phyloP scores from a whole-genome alignment of 768 basidiomycete species.

The Naganishia kalamii region DNA sequence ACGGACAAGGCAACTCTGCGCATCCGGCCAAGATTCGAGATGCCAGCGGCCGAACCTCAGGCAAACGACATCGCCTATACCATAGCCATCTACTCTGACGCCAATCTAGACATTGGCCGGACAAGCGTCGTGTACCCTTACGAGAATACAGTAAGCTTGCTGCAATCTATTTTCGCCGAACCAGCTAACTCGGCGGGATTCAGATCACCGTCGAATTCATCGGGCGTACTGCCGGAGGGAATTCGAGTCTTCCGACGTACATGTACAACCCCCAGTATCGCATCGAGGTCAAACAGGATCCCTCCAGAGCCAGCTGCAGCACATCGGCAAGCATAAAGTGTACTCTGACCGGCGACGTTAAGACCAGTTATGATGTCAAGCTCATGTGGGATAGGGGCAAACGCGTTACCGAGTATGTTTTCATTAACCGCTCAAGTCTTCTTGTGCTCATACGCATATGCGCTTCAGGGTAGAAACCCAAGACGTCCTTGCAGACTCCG shows the following conservation, averaged over 20 bases:
- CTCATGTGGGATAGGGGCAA: constrained; percentile 69
- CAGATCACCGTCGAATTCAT: constrained; percentile 63
- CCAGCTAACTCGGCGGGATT: background rate
- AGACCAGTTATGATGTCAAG: constrained; percentile 59
- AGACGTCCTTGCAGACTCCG: constrained; percentile 66
- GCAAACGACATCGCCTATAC: background rate
- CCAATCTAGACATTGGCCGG: constrained; percentile 28
- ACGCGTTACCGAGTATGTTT: constrained; percentile 65
- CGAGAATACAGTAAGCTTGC: background rate
- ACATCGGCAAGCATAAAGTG: background rate
- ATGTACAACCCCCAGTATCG: constrained; percentile 87
- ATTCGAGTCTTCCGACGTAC: constrained; percentile 68
- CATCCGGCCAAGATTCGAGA: background rate
- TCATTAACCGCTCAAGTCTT: background rate
- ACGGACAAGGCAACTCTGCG: constrained; percentile 10
- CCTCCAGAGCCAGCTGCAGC: background rate
- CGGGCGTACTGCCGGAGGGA: constrained; percentile 73
- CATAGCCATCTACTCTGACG: constrained; percentile 56
- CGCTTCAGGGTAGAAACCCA: constrained; percentile 52
- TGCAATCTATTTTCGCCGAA: background rate
- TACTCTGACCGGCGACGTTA: constrained; percentile 56
- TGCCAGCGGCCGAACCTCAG: background rate
- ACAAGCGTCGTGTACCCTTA: background rate
- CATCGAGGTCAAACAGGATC: constrained; percentile 54
- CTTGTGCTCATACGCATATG: background rate